phyloP scores from a whole-genome alignment of 1,284 basidiomycete species.

The Pseudozyma sp. region DNA sequence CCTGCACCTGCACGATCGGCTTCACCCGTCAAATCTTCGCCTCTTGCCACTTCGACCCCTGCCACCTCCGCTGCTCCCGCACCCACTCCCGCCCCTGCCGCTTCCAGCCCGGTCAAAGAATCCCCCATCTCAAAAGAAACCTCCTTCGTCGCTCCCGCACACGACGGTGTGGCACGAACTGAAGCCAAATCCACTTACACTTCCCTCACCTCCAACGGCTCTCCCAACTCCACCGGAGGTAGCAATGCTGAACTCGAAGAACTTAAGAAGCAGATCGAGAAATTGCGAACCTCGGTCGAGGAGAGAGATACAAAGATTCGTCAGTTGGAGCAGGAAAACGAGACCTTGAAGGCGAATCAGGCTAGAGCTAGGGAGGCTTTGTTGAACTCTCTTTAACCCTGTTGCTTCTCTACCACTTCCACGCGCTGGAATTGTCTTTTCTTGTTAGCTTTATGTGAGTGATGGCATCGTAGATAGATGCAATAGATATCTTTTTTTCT shows the following conservation, averaged over 20 bases:
- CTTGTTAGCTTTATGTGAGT: background rate
- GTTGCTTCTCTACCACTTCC: background rate
- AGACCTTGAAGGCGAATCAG: conserved; percentile 52
- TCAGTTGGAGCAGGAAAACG: conserved; percentile 64
- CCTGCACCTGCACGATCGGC: conserved; percentile 30
- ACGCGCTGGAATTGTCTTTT: no score
- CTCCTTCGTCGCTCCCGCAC: background rate
- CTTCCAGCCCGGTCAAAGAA: conserved; percentile 2
- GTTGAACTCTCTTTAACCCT: conserved; percentile 18
- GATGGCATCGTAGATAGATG: background rate
- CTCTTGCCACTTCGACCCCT: background rate
- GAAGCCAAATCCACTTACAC: no score
- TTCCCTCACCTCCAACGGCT: conserved; percentile 4
- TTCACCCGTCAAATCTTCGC: conserved; percentile 19
- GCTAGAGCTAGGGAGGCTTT: conserved; percentile 44
- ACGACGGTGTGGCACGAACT: no score
- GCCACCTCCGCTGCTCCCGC: conserved; percentile 3
- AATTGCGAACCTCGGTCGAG: conserved; percentile 48
- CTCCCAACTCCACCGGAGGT: background rate
- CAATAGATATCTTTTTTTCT: background rate
- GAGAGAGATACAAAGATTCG: conserved; percentile 59
- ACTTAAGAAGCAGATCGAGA: conserved; percentile 35
- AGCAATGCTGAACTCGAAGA: conserved; percentile 20
- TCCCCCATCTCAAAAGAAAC: conserved; percentile 2
- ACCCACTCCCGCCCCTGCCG: conserved; percentile 7